phyloP scores from a whole-genome alignment of 2,329 filamentous ascomycete species.

The Fusarium miscanthi region DNA sequence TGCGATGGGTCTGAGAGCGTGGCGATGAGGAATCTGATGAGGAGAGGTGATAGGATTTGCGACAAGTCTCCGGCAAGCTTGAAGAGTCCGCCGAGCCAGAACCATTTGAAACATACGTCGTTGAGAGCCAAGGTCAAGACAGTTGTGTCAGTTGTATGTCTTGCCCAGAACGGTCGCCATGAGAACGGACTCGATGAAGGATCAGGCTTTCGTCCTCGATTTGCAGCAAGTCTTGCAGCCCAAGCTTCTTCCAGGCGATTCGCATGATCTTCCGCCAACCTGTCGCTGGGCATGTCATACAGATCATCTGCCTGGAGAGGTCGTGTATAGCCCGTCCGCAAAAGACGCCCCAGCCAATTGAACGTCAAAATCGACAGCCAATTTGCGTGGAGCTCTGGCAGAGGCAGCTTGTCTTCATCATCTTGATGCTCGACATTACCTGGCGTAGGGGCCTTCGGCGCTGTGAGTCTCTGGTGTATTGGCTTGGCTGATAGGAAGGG shows the following conservation, averaged over 20 bases:
- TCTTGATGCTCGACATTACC: slow-evolving; percentile 6
- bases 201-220: not conserved
- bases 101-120: slow-evolving; percentile 47
- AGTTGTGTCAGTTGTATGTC: slow-evolving; percentile 39
- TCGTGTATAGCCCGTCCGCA: slow-evolving; percentile 23
- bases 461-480: slow-evolving; percentile 8
- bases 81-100: slow-evolving; percentile 46
- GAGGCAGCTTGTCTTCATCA: slow-evolving; percentile 1
- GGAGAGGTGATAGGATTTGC: slow-evolving; percentile 22
- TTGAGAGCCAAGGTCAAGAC: slow-evolving; percentile 46
- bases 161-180: slow-evolving; percentile 43
- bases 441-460: slow-evolving; percentile 3
- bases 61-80: slow-evolving; percentile 43
- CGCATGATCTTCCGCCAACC: slow-evolving; percentile 22
- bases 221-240: not conserved
- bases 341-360: slow-evolving; percentile 12
- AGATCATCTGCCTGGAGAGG: slow-evolving; percentile 23
- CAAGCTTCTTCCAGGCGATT: slow-evolving; percentile 26
- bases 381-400: slow-evolving; percentile 13
- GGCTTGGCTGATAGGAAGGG: slow-evolving; percentile 43
- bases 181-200: not conserved
- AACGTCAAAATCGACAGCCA: slow-evolving; percentile 27
- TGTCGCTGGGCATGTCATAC: slow-evolving; percentile 22
- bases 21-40: slow-evolving; percentile 25
- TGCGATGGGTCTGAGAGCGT: slow-evolving; percentile 21